Evolutionary conservation across 495 filamentous ascomycete species (phyloP), one percentile per base, ranked within the genome.

Genomic region (Hypoxylon fragiforme): DNA sequence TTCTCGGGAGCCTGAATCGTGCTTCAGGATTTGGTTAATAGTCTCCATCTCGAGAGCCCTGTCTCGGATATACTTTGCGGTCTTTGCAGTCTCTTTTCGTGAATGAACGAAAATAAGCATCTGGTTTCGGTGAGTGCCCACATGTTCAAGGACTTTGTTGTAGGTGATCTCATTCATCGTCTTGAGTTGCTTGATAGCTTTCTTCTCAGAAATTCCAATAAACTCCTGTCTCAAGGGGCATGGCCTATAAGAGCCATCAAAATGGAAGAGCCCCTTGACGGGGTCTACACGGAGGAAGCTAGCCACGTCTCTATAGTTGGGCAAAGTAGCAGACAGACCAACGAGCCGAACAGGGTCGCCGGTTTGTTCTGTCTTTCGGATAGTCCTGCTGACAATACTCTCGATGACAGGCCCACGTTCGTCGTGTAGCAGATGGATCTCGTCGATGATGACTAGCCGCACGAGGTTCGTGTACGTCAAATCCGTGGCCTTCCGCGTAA

Each of bases 31-130:
- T 68, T 96, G 90, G 24, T 92, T 90, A 50, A 99, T 99, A 0
- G 92, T 97, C 64, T 97, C 94, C 80, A 88, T 80, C 67, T 99
- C 94, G 7, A 97, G 65, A 1, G 95, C 94, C 70, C 96, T 97
- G 74, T 99, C 94, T 43, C 91, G 79, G 63, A 99, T 89, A 68
- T 95, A 96, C 70, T 87, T 90, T 4, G 92, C 94, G 0, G 94
- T 99, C 71, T 97, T 99, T 3, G 91, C 91, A 0, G 94, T 99
- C 65, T 99, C 94, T 67, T 99, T 99, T 48, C 94, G 77, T 18
- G 94, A 99, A 65, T 99, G 94, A 14, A 97, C 94, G 61, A 99
- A 99, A 41, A 99, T 92, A 35, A 99, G 83, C 91, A 99, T 96
- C 71, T 99, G 94, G 62, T 96, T 91, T 48, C 85, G 81, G 52